Conservation (phyloP, 176 grass and related monocot species). For the Musa acuminata region DNA sequence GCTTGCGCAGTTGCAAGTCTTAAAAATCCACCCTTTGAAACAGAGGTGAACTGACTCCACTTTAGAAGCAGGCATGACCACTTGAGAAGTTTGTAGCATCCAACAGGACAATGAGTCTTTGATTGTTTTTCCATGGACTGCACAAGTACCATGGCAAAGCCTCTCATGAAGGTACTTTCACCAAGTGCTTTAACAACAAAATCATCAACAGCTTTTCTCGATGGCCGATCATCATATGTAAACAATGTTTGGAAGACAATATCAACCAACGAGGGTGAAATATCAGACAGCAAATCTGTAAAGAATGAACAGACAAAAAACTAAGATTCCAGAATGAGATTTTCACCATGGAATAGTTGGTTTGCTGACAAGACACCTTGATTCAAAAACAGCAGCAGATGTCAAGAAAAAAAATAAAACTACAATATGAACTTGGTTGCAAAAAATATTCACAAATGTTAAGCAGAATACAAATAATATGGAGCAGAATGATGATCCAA, state of each 20-base stretch:
- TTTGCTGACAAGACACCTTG: background rate
- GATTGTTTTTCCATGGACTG: constrained; percentile 81
- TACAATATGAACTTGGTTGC: too few relatives aligned
- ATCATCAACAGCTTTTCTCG: constrained; percentile 81
- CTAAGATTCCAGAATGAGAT: background rate
- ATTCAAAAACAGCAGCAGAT: background rate
- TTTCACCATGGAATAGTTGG: background rate
- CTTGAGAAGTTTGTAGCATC: constrained; percentile 74
- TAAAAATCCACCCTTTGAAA: constrained; percentile 82
- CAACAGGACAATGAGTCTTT: constrained; percentile 59
- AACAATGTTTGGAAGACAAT: constrained; percentile 77
- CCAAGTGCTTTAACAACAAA: constrained; percentile 57
- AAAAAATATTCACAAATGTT: too few relatives aligned
- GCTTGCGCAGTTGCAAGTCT: constrained; percentile 68
- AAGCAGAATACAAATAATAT: too few relatives aligned
- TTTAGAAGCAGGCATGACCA: constrained; percentile 87
- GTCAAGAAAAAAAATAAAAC: too few relatives aligned
- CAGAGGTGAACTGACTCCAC: constrained; percentile 58
- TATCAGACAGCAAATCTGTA: constrained; percentile 47
- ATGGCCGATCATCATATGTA: constrained; percentile 82
- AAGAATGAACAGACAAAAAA: constrained; percentile 6
- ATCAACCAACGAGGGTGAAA: constrained; percentile 43
- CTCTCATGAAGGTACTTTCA: constrained; percentile 67
- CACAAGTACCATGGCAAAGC: constrained; percentile 58
- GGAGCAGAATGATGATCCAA: too few relatives aligned